Conservation (phyloP, 2,329 filamentous ascomycete genomes). For the Fusarium sp. region DNA sequence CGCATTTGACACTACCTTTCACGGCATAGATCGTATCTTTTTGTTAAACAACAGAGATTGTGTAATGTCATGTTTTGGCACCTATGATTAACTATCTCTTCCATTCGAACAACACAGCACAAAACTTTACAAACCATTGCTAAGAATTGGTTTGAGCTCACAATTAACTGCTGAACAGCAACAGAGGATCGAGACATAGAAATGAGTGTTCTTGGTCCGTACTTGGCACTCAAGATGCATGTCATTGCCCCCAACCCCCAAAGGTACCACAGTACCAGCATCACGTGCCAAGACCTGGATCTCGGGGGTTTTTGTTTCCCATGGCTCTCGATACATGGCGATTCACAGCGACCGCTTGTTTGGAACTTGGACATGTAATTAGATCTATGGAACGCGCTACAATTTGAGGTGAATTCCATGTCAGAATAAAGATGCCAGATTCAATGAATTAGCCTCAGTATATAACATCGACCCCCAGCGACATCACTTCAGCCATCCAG, state of each 20-base stretch:
- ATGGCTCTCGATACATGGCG: not conserved
- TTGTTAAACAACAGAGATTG: too few relatives aligned
- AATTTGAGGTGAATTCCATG: not conserved
- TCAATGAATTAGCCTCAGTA: not conserved
- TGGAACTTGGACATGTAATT: not conserved
- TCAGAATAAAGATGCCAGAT: not conserved
- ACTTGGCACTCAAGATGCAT: not conserved
- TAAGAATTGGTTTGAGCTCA: not conserved
- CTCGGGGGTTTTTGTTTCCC: not conserved
- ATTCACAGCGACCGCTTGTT: not conserved
- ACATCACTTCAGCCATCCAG: not conserved
- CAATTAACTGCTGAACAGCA: not conserved
- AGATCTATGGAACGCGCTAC: not conserved
- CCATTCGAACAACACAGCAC: too few relatives aligned
- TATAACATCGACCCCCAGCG: not conserved
- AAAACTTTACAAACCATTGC: too few relatives aligned
- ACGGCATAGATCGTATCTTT: too few relatives aligned
- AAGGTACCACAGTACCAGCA: not conserved
- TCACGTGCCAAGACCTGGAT: not conserved
- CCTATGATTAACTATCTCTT: too few relatives aligned
- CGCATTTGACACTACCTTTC: too few relatives aligned
- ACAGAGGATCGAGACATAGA: not conserved
- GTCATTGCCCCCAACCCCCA: not conserved
- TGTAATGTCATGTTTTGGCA: too few relatives aligned
- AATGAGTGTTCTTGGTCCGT: fast-evolving